These are phyloP conservation scores for Haplosporangium sp. DNA, from an alignment of 371 early-diverging fungal species.

Conservation along the genomic window DNA sequence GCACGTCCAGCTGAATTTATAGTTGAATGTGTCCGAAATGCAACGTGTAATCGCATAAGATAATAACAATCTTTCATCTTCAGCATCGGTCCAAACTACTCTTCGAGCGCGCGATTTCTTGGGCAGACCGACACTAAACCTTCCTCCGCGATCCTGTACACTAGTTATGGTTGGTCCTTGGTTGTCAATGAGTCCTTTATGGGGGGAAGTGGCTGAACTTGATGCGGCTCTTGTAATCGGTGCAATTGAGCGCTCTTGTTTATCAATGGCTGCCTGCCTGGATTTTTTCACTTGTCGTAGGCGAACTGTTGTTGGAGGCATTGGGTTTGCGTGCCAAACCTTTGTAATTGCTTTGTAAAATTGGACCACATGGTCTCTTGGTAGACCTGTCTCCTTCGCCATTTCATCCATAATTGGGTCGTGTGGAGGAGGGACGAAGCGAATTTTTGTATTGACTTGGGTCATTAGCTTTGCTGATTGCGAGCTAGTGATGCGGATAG, in stretches of 20 bases:
- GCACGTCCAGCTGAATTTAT: constrained; percentile 39
- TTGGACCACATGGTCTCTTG: constrained; percentile 24
- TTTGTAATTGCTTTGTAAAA: constrained; percentile 35
- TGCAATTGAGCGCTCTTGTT: background rate
- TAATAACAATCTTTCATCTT: constrained; percentile 33
- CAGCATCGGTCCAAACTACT: constrained; percentile 21
- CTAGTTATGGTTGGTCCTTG: background rate
- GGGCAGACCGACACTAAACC: constrained; percentile 8
- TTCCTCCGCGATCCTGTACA: constrained; percentile 1
- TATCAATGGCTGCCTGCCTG: background rate
- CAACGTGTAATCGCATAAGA: constrained; percentile 20
- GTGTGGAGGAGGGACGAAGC: constrained; percentile 24
- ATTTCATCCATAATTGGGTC: constrained; percentile 22
- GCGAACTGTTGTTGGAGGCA: constrained; percentile 1
- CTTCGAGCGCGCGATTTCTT: constrained; percentile 22
- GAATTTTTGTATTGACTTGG: constrained; percentile 28
- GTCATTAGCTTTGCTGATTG: constrained; percentile 31
- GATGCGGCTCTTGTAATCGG: background rate
- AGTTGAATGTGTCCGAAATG: constrained; percentile 21
- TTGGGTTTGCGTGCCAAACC: constrained; percentile 32
- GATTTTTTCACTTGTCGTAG: constrained; percentile 15
- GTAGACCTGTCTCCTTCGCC: constrained; percentile 27
- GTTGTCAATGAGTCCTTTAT: background rate
- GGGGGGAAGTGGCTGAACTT: background rate
- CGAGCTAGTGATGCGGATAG: constrained; percentile 25